Conservation (phyloP, 352 stramenopile genomes). For the Pythium rishiriense region DNA sequence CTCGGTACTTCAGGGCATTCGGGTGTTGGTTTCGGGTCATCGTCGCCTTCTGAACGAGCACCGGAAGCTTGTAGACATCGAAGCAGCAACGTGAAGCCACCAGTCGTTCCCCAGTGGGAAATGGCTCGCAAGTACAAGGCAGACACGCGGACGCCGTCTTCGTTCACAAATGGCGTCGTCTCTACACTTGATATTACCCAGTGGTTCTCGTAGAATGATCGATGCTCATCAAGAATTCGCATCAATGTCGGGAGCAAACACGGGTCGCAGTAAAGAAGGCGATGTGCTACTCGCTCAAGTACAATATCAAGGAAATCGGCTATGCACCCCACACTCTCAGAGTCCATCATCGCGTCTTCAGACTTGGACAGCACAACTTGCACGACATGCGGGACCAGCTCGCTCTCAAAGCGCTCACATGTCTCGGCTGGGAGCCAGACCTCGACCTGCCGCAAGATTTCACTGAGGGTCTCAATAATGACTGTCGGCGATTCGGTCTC, state of each 20-base stretch:
- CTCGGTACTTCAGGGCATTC: not conserved
- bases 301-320: slow-evolving; percentile 57
- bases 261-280: slow-evolving; percentile 39
- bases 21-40: slow-evolving; percentile 5
- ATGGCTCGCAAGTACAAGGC: slow-evolving; percentile 51
- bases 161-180: slow-evolving; percentile 6
- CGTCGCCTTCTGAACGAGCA: not conserved
- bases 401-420: slow-evolving; percentile 42
- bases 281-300: slow-evolving; percentile 31
- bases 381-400: slow-evolving; percentile 60
- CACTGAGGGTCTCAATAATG: slow-evolving; percentile 3
- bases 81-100: slow-evolving; percentile 56
- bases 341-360: slow-evolving; percentile 29
- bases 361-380: slow-evolving; percentile 44
- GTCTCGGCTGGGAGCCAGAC: slow-evolving; percentile 30
- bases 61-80: slow-evolving; percentile 34
- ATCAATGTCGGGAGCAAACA: slow-evolving; percentile 47
- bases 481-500: slow-evolving; percentile 15
- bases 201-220: slow-evolving; percentile 54
- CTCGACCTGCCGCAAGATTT: slow-evolving; percentile 24
- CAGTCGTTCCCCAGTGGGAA: slow-evolving; percentile 50
- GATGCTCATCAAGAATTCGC: slow-evolving; percentile 58
- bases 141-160: slow-evolving; percentile 27
- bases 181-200: not conserved
- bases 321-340: slow-evolving; percentile 28